Evolutionary conservation across 495 filamentous ascomycete genomes (phyloP), one percentile per base, ranked within the genome.

Genomic region (Aspergillus sclerotioniger): DNA sequence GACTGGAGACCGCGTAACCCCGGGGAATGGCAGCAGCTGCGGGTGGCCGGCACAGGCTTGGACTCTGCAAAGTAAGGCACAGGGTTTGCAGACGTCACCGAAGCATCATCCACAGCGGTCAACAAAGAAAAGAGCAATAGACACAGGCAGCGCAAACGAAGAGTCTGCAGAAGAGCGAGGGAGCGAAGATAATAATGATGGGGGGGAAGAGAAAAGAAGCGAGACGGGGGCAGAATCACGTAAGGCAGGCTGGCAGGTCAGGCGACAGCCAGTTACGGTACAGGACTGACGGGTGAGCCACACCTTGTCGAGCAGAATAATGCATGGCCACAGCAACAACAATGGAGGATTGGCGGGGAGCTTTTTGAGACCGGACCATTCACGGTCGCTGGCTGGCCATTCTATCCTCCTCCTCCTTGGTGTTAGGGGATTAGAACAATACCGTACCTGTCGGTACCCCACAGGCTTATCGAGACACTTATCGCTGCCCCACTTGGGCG

Each of bases 1-100:
- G 58, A 56, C 60, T 25, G 44, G 44, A 6, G 62, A 54, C 64
- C 64, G 61, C 60, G 64, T 63, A 63, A 62, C 49, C 59, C 54
- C 49, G 58, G 52, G 58, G 16, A 13, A 43, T 28, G 46, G 48
- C 33, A 57, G 32, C 25, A 12, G n/a, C n/a, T 12, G 16, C 43
- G 28, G 28, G 19, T 15, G 19, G 19, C 45, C 33, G 37, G 44
- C 21, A 50, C 45, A 55, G 47, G 52, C 28, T 25, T 17, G 57
- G 20, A 29, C 25, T 32, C 8, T 20, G 8, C 21, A 39, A 57
- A 51, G 17, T 20, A 33, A 52, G 56, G 32, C 21, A 37, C 28
- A 4, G 13, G 32, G n/a, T 8, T 50, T 50, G 47, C 20, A 56
- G 47, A 56, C 51, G 61, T 55, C 61, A 60, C 53, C 49, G 39